Conservation (phyloP, 495 filamentous ascomycete genomes). For the Paragyromitra xinjiangensis region DNA sequence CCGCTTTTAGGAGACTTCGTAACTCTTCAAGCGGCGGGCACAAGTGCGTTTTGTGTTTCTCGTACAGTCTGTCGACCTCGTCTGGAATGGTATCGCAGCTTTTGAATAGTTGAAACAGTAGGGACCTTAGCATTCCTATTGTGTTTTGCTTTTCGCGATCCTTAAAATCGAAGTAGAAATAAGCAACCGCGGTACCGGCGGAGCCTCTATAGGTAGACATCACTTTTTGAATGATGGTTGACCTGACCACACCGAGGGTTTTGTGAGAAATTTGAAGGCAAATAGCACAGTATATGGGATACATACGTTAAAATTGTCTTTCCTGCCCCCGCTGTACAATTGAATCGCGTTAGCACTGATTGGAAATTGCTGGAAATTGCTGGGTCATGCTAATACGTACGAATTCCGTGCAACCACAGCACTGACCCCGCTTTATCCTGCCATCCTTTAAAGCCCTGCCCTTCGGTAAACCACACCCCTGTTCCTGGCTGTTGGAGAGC, state of each 20-base stretch:
- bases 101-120: constrained; percentile 53
- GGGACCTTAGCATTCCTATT: constrained; percentile 41
- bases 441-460: constrained; percentile 20
- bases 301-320: constrained; percentile 57
- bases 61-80: not conserved
- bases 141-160: constrained; percentile 52
- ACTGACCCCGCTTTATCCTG: constrained; percentile 9
- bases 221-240: constrained; percentile 27
- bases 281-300: not conserved
- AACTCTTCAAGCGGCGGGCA: constrained; percentile 21
- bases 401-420: constrained; percentile 46
- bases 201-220: not conserved
- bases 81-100: not conserved
- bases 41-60: not conserved
- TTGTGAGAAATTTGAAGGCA: not conserved
- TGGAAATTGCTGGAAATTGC: too few species aligned
- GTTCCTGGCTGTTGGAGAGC: constrained; percentile 33
- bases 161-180: constrained; percentile 59
- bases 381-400: constrained; percentile 5
- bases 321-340: constrained; percentile 54
- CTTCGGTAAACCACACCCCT: constrained; percentile 33
- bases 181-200: constrained; percentile 48
- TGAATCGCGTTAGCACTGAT: constrained; percentile 20
- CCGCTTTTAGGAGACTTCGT: not conserved
- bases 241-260: not conserved